Percentiles rank a stretch among this genome's conserved stretches.
phyloP scores from a whole-genome alignment of 352 stramenopile species.

The Phytophthora capsici region DNA sequence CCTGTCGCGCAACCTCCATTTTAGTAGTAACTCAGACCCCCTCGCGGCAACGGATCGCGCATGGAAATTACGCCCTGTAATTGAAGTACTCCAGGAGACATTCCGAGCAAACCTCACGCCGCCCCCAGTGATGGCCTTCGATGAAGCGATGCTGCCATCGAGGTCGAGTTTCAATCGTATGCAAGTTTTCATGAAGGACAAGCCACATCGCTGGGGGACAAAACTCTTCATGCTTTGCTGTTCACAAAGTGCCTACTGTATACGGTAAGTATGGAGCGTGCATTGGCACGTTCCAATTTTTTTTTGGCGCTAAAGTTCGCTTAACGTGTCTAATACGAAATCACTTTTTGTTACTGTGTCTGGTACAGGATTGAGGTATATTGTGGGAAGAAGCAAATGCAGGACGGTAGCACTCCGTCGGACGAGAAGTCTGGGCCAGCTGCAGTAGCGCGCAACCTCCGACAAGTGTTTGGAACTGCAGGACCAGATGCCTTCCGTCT shows the following conservation, averaged over 20 bases:
- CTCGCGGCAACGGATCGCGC: neutral
- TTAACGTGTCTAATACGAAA: neutral
- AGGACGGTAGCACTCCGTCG: neutral
- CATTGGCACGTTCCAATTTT: neutral
- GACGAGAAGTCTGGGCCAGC: neutral
- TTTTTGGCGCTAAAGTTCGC: neutral
- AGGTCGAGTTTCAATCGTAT: neutral
- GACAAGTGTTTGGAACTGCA: constrained; percentile 5
- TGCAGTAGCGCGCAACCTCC: constrained; percentile 15
- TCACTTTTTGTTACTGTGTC: neutral
- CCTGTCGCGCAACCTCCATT: neutral
- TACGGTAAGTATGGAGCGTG: constrained; percentile 4
- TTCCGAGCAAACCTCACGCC: neutral
- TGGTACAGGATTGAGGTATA: constrained; percentile 7
- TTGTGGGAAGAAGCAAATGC: neutral
- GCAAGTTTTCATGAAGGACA: constrained; percentile 1
- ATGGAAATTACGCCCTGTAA: neutral
- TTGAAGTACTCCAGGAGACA: neutral
- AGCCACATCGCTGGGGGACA: neutral
- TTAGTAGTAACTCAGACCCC: neutral
- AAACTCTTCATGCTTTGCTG: constrained; percentile 14
- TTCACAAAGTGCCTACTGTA: constrained; percentile 14
- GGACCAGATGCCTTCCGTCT: constrained; percentile 5
- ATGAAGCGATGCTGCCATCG: neutral
- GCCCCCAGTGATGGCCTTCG: neutral